Conservation (phyloP, 108 stramenopile species). For the Nannochloropsis salina region DNA sequence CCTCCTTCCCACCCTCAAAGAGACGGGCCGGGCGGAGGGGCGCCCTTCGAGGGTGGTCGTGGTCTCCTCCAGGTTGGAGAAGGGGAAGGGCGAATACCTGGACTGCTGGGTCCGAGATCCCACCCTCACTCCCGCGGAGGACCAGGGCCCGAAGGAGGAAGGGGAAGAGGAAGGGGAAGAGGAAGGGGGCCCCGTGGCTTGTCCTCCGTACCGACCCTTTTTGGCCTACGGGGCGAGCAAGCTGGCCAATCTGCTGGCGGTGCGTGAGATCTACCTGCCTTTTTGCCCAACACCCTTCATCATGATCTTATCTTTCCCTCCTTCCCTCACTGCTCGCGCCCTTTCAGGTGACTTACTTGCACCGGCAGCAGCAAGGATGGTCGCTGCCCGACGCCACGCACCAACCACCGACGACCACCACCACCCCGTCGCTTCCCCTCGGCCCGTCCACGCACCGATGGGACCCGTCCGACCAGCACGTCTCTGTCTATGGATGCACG, state of each 20-base stretch:
- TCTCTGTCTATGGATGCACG: not conserved
- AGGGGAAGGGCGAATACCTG: not conserved
- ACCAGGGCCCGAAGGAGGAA: not conserved
- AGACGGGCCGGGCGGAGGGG: not conserved
- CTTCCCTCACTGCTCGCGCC: not conserved
- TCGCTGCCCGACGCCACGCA: not conserved
- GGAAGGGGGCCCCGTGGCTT: not conserved
- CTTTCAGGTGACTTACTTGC: not conserved
- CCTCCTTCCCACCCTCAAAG: conserved; percentile 32
- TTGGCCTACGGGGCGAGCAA: conserved; percentile 11
- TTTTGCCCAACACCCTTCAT: not conserved
- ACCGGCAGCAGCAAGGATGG: not conserved
- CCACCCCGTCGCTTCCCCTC: not conserved
- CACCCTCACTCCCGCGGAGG: not conserved
- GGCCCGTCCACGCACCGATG: not conserved
- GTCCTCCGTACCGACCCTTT: not conserved
- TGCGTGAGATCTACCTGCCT: not conserved
- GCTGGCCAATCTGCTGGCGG: conserved; percentile 15
- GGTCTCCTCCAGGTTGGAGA: conserved; percentile 6
- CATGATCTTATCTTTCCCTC: not conserved
- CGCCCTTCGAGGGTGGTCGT: not conserved
- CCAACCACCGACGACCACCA: not conserved
- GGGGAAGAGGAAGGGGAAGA: not conserved
- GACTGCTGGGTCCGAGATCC: not conserved
- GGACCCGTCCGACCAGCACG: conserved; percentile 2